Conservation (phyloP, 2,329 filamentous ascomycete genomes). For the Alternaria sp. region DNA sequence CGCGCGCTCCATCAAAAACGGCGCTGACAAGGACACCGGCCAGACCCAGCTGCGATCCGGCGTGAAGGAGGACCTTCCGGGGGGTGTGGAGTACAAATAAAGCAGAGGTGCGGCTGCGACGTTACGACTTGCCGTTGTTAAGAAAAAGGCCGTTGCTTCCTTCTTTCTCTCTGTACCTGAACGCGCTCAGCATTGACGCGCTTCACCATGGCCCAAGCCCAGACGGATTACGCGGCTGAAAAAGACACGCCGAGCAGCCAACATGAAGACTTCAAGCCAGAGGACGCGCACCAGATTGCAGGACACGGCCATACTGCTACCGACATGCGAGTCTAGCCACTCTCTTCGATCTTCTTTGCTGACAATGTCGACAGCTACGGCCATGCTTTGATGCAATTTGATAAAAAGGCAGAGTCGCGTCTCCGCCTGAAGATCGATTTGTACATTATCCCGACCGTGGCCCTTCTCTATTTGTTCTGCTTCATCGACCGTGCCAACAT, state of each 20-base stretch:
- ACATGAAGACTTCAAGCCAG: slow-evolving; percentile 36
- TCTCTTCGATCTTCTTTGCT: neutral
- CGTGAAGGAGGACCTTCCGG: neutral
- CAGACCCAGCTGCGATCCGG: slow-evolving; percentile 1
- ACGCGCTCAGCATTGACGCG: neutral
- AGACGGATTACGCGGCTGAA: slow-evolving; percentile 14
- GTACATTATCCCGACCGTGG: slow-evolving; percentile 69
- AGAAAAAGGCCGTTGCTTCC: neutral
- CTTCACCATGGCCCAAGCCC: slow-evolving; percentile 15
- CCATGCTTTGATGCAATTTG: slow-evolving; percentile 52
- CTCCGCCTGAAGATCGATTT: slow-evolving; percentile 71
- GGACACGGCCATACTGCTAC: slow-evolving; percentile 40
- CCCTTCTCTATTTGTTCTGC: slow-evolving; percentile 73
- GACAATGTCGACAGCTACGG: slow-evolving; percentile 34
- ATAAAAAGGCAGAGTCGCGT: slow-evolving; percentile 62
- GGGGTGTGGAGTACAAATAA: slow-evolving; percentile 1
- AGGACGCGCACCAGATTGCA: slow-evolving; percentile 33
- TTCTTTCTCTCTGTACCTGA: neutral
- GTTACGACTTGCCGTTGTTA: slow-evolving; percentile 10
- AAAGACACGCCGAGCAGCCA: slow-evolving; percentile 27
- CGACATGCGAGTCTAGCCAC: slow-evolving; percentile 30
- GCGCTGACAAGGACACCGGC: slow-evolving; percentile 6
- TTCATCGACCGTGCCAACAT: slow-evolving; percentile 80
- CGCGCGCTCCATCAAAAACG: neutral
- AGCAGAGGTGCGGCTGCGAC: slow-evolving; percentile 11